Evolutionary conservation across 2,329 filamentous ascomycete genomes (phyloP), one percentile per base, ranked within the genome.

Genomic region (Fusarium irregulare): DNA sequence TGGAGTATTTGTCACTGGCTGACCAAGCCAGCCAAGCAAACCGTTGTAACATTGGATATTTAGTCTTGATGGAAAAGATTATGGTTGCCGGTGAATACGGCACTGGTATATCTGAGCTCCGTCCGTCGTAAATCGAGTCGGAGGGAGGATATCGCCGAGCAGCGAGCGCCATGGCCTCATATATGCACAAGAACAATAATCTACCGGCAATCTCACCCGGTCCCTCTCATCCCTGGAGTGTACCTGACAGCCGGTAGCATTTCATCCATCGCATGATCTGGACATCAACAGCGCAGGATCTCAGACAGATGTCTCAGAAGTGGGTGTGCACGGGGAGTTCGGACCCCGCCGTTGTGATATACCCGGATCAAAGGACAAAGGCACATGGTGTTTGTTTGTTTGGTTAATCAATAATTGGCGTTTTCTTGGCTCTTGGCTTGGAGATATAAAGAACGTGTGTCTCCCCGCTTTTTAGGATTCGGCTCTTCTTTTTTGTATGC

Each of bases 201-300:
- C 9, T 37, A 37, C 34, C 34, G 34, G 34, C 34, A 37, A 7
- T 37, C 48, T 42, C 12, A 23, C 13, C 68, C 68, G 68, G 63
- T 66, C 68, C 56, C 59, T 56, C 62, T 60, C 44, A 32, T 34
- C 21, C 27, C 10, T 40, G n/a, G 30, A 27, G 41, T 20, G 57
- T 66, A 58, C 50, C 68, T 59, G 56, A 44, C 53, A 73, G 60
- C 27, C 37, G 34, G 51, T 41, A 49, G 18, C 34, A 32, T 53
- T 37, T 3, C 4, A 20, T 27, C 62, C 54, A 73, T 73, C 71
- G 66, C 60, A 73, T 68, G 71, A 73, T 73, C 53, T 56, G 44
- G 57, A 23, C 41, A 56, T 16, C 46, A 32, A 37, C 45, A 46
- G 45, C 56, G 54, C 53, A 50, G 60, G 41, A 66, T 49, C 64